A percentile compares a stretch with the other conserved stretches of the same genome.
phyloP scores from a whole-genome alignment of 1,284 basidiomycete genomes.

The Ustilago vetiveriae region DNA sequence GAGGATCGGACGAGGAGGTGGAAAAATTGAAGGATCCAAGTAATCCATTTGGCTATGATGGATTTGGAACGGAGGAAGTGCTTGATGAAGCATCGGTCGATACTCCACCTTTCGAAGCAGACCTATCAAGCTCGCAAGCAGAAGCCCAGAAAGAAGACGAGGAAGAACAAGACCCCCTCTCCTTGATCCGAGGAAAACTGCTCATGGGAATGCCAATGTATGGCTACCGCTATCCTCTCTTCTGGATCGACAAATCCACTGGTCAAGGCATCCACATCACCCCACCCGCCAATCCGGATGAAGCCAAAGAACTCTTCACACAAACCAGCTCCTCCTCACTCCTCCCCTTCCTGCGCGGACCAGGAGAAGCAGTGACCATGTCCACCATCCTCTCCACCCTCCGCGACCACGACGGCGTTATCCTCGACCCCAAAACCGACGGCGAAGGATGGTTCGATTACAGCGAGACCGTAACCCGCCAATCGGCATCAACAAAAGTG shows the following conservation, averaged over 20 bases:
- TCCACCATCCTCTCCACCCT: slow-evolving; percentile 16
- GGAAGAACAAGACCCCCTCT: slow-evolving; percentile 1
- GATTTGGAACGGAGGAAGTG: slow-evolving; percentile 10
- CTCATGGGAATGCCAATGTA: slow-evolving; percentile 49
- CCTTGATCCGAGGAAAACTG: slow-evolving; percentile 17
- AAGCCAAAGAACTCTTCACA: slow-evolving; percentile 9
- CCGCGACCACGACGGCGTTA: slow-evolving; percentile 16
- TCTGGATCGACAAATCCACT: slow-evolving; percentile 27
- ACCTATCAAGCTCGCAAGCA: no score
- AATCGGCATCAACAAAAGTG: background rate
- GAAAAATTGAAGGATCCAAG: slow-evolving; percentile 24
- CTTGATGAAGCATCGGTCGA: slow-evolving; percentile 13
- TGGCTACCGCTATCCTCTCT: slow-evolving; percentile 41
- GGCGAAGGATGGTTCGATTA: slow-evolving; percentile 39
- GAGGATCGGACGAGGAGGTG: slow-evolving; percentile 1
- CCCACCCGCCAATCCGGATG: slow-evolving; percentile 1
- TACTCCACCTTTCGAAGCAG: background rate
- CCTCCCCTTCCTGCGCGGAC: slow-evolving; percentile 35
- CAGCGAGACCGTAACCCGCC: slow-evolving; percentile 13
- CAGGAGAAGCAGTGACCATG: slow-evolving; percentile 30
- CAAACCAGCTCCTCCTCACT: background rate
- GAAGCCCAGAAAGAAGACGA: background rate
- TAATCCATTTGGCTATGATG: slow-evolving; percentile 20
- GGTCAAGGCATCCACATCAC: slow-evolving; percentile 23
- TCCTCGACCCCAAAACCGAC: slow-evolving; percentile 13